Base-by-base conservation (phyloP, 306 rosid genomes). In the Quercus robur region DNA sequence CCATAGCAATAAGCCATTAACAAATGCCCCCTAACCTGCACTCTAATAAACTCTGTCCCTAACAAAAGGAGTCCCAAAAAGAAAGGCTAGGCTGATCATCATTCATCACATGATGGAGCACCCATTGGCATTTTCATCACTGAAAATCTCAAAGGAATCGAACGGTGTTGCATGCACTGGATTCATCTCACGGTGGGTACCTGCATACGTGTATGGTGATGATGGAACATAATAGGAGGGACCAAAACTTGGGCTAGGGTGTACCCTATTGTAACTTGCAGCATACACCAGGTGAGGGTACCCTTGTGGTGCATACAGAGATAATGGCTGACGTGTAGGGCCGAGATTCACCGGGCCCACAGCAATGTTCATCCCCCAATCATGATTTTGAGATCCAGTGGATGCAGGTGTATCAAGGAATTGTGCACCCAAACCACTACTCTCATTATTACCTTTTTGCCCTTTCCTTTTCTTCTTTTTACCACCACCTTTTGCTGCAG, bases 71-170 rank as follows among this genome's bases (percentile, higher is more conserved):
- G 41, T 28, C 44, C 70, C 70, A 63, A 14, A 63, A 26, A 13
- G 15, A 28, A 26, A 13, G 11, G 2, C 30, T n/a, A 54, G 17
- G 15, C 13, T 12, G 14, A 73, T 73, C 80, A 38, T 21, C 13
- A 23, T 38, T 46, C 18, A 54, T 92, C 88, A 94, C 97, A 94
- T 90, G 70, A 94, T 75, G 69, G 73, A 87, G 77, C 97, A 92
- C 0, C 91, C 98, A 81, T 90, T 85, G 5, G 88, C 89, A 82
- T 94, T 92, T 63, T 94, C 98, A 80, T 94, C 98, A 59, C 97
- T 94, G 79, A 92, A 94, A 62, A 89, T 85, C 85, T 90, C 91
- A 67, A 88, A 80, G 35, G 80, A 71, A 69, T 84, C 84, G 75
- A 78, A 75, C 25, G 86, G 85, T 62, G 72, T 14, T 11, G 86